A percentile compares a stretch with the other conserved stretches of the same genome.
phyloP scores from a whole-genome alignment of 495 filamentous ascomycete species.

The Penicillium cataractarum region DNA sequence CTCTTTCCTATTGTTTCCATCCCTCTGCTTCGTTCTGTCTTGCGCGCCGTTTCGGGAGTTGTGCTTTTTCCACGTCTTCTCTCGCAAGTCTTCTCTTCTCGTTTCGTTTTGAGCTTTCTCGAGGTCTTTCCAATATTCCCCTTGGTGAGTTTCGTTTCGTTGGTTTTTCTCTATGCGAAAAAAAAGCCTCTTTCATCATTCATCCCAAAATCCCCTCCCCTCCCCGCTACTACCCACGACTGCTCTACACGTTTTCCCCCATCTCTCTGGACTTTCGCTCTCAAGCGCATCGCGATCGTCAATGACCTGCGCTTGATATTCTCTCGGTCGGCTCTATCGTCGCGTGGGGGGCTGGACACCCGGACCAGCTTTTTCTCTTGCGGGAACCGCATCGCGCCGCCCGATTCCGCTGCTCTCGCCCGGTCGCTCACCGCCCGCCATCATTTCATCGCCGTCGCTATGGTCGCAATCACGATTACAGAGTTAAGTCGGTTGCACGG shows the following conservation, averaged over 20 bases:
- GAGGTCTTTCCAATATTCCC: conserved; percentile 24
- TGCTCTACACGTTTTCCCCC: background rate
- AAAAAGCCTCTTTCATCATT: conserved; percentile 29
- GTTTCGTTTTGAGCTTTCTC: conserved; percentile 34
- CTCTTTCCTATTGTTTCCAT: conserved; percentile 41
- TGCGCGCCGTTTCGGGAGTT: conserved; percentile 33
- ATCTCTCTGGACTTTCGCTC: background rate
- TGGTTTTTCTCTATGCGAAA: conserved; percentile 7
- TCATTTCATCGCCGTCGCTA: conserved; percentile 7
- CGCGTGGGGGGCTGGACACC: background rate
- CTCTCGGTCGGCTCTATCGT: background rate
- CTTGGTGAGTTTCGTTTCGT: conserved; percentile 28
- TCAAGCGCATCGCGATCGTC: background rate
- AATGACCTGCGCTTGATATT: background rate
- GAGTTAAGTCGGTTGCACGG: conserved; percentile 4
- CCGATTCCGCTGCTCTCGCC: conserved; percentile 2
- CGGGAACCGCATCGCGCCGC: conserved; percentile 12
- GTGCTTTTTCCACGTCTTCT: conserved; percentile 32
- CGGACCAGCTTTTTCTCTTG: conserved; percentile 18
- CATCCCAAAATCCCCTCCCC: background rate
- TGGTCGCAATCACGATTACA: background rate
- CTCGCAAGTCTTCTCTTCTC: conserved; percentile 23
- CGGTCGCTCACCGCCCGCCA: conserved; percentile 10
- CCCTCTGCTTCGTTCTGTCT: conserved; percentile 17
- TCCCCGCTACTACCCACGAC: conserved; percentile 5